These are phyloP conservation scores for Vaccinium macrocarpon DNA, from an alignment of 148 eudicot species.

Conservation along the genomic window DNA sequence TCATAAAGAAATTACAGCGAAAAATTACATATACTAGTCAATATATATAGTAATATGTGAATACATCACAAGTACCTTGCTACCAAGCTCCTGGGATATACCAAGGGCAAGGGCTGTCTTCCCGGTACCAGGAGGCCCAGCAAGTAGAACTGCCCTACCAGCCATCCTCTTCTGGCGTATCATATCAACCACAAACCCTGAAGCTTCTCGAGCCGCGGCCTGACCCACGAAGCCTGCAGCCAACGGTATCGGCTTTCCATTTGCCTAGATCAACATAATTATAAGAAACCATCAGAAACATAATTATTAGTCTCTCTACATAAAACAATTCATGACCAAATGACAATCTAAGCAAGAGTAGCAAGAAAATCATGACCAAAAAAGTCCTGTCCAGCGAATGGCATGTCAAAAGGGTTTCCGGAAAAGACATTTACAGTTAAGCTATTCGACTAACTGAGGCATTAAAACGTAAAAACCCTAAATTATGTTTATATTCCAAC, in stretches of 20 bases:
- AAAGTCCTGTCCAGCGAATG: too few relatives aligned
- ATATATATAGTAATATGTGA: not conserved
- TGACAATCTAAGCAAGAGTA: constrained; percentile 6
- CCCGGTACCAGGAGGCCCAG: constrained; percentile 98
- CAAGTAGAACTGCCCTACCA: constrained; percentile 84
- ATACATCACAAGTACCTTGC: constrained; percentile 52
- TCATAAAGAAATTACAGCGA: too few relatives aligned
- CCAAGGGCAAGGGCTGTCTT: constrained; percentile 98
- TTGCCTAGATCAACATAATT: constrained; percentile 34
- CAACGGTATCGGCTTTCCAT: constrained; percentile 69
- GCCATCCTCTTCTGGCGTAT: constrained; percentile 98
- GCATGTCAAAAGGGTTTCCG: too few relatives aligned
- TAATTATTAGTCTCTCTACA: not conserved
- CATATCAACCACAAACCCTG: constrained; percentile 97
- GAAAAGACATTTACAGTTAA: too few relatives aligned
- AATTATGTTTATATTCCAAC: too few relatives aligned
- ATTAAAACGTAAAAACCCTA: too few relatives aligned
- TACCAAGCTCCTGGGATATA: constrained; percentile 90
- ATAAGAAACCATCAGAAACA: not conserved
- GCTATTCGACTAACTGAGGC: too few relatives aligned
- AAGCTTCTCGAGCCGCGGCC: constrained; percentile 80
- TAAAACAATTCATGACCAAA: not conserved
- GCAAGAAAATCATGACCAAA: not conserved
- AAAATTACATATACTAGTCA: too few relatives aligned
- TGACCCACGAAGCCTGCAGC: constrained; percentile 97